Conservation (phyloP, 805 yeast species). For the Limtongia smithiae region DNA sequence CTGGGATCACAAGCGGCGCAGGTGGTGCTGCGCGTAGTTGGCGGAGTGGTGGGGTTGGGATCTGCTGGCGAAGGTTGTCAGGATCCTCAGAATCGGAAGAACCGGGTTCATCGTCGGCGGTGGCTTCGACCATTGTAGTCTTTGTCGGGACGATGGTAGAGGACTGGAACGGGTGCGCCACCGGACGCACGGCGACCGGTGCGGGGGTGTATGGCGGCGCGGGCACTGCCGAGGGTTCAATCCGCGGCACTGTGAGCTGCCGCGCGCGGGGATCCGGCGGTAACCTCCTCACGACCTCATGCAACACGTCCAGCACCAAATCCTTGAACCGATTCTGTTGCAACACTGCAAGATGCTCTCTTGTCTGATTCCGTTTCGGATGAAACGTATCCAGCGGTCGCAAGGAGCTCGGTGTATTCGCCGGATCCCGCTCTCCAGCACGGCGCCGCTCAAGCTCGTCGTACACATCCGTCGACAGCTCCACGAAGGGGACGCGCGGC, state of each 20-base stretch:
- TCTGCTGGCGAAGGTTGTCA: too few relatives aligned
- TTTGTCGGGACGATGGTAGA: conserved; percentile 68
- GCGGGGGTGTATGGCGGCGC: not conserved
- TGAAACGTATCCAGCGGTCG: conserved; percentile 73
- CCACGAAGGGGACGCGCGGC: conserved; percentile 73
- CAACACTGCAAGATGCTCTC: conserved; percentile 82
- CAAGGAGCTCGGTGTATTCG: conserved; percentile 50
- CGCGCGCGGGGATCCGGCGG: conserved; percentile 34
- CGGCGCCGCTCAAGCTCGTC: conserved; percentile 85
- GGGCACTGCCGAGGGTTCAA: not conserved
- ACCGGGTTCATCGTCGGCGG: conserved; percentile 72
- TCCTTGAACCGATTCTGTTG: conserved; percentile 83
- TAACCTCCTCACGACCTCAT: conserved; percentile 76
- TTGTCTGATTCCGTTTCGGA: conserved; percentile 91
- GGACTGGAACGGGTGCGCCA: not conserved
- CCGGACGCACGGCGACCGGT: not conserved
- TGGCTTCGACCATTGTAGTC: conserved; percentile 82
- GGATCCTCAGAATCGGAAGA: too few relatives aligned
- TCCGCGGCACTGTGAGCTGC: not conserved
- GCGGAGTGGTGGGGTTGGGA: too few relatives aligned
- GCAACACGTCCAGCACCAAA: conserved; percentile 81
- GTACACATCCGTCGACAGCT: conserved; percentile 87
- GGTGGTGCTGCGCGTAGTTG: conserved; percentile 9
- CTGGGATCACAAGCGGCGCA: not conserved
- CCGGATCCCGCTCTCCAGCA: conserved; percentile 40